Base-by-base conservation (phyloP, 2,329 filamentous ascomycete species). In the Amesomyces nigricolor region DNA sequence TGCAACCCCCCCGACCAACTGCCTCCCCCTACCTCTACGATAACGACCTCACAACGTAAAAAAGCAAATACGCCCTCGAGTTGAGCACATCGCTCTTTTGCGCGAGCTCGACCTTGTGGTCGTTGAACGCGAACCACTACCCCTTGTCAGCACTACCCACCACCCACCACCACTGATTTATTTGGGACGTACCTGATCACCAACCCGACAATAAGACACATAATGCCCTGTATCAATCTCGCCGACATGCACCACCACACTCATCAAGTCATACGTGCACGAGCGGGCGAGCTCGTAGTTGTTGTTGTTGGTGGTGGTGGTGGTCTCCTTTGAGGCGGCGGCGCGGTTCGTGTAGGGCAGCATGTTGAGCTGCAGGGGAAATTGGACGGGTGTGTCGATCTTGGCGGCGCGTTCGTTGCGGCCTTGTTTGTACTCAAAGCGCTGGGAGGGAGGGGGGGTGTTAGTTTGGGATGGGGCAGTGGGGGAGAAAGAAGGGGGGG, bases 121-220 rank as follows among this genome's bases (percentile, higher is more conserved):
- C 92, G 66, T 97, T 95, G 72, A 96, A 96, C 53, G 89, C 84
- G 70, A 96, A 95, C 92, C 92, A 97, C 80, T 95, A 62, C 14
- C 58, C 67, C 10, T 30, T 7, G 60, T 64, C 40, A 60, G 51
- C 40, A 54, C 10, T n/a, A 8, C 10, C 9, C 14, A 17, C n/a
- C 14, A 11, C 10, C 3, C 22, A 26, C 22, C 22, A 26, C 22
- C 22, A 26, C 4, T 26, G 22, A 26, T 26, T 26, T 9, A 26
- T 26, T 26, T 9, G 13, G 3, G 14, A 44, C 75, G 59, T 69
- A 82, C 81, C 75, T 88, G 82, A 53, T 89, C 87, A 4, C 86
- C 88, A 57, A 92, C 87, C 46, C 89, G 78, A 57, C 88, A 91
- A 69, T 95, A 96, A n/a, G 87, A 89, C 54, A 91, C 85, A 66